A percentile compares a stretch with the other conserved stretches of the same genome.
Conservation (phyloP, 441 rosid genomes). For the Gossypium lobatum region DNA sequence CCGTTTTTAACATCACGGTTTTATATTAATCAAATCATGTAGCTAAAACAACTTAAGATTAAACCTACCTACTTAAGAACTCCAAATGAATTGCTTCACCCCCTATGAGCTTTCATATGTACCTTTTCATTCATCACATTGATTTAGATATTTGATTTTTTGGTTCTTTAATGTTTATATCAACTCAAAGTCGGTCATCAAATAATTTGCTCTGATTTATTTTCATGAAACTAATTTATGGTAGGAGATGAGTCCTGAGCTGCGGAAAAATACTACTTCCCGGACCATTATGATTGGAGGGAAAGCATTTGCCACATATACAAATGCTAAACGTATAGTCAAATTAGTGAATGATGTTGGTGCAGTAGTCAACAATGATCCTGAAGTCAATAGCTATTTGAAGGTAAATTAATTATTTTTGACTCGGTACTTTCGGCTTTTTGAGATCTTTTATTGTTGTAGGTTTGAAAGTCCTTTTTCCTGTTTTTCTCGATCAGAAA, state of each 20-base stretch:
- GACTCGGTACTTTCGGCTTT: background rate
- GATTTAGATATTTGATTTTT: background rate
- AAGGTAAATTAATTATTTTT: conserved; percentile 44
- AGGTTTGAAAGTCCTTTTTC: background rate
- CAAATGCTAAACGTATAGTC: conserved; percentile 96
- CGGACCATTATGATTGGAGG: conserved; percentile 97
- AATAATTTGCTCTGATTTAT: background rate
- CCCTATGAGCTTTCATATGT: background rate
- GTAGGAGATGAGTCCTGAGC: conserved; percentile 89
- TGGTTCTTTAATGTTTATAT: background rate
- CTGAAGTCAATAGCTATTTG: conserved; percentile 80
- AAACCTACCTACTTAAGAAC: background rate
- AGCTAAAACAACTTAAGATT: background rate
- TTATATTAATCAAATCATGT: background rate
- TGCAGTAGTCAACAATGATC: conserved; percentile 79
- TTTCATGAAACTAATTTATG: conserved; percentile 24
- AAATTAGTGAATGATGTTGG: conserved; percentile 95
- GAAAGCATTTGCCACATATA: conserved; percentile 96
- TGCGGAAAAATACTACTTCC: conserved; percentile 70
- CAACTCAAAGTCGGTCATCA: background rate
- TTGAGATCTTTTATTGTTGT: background rate
- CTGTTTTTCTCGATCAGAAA: background rate
- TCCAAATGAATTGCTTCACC: background rate
- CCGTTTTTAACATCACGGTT: background rate
- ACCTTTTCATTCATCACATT: background rate